A percentile compares a stretch with the other conserved stretches of the same genome.
Conservation (phyloP, 176 grass and related monocot genomes). For the Carex scoparia region DNA sequence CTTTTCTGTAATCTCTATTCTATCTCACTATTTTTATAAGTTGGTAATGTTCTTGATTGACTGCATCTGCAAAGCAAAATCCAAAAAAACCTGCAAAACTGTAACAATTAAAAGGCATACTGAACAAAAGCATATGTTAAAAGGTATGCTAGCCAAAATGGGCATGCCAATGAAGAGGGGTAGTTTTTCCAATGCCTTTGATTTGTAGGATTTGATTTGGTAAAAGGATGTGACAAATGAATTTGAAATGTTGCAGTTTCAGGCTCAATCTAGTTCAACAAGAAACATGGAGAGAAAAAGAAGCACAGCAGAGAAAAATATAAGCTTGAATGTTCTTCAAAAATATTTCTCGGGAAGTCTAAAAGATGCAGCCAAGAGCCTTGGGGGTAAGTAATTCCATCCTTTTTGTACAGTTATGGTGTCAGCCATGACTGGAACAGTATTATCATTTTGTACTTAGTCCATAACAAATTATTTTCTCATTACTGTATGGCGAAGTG, state of each 20-base stretch:
- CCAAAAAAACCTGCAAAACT: not conserved
- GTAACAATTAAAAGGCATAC: not conserved
- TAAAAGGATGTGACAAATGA: not conserved
- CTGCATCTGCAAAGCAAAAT: not conserved
- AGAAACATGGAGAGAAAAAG: conserved; percentile 50
- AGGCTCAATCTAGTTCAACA: conserved; percentile 42
- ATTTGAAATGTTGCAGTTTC: conserved; percentile 19
- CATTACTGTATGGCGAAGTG: not conserved
- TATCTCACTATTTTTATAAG: not conserved
- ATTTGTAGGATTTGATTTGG: not conserved
- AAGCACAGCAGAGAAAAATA: conserved; percentile 70
- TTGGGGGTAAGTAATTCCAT: conserved; percentile 58
- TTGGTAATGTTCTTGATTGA: not conserved
- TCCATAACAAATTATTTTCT: not conserved
- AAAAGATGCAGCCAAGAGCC: conserved; percentile 81
- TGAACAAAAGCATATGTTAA: not conserved
- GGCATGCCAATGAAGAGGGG: not conserved
- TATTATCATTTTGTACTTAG: conserved; percentile 10
- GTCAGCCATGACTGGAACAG: not conserved
- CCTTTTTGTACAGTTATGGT: not conserved
- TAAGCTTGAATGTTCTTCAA: conserved; percentile 87
- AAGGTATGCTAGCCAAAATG: not conserved
- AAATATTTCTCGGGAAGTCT: conserved; percentile 89
- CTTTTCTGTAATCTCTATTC: not conserved
- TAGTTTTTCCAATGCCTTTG: not conserved